Base-by-base conservation (phyloP, 2,329 filamentous ascomycete genomes). In the Sporothrix pseudoabietina region DNA sequence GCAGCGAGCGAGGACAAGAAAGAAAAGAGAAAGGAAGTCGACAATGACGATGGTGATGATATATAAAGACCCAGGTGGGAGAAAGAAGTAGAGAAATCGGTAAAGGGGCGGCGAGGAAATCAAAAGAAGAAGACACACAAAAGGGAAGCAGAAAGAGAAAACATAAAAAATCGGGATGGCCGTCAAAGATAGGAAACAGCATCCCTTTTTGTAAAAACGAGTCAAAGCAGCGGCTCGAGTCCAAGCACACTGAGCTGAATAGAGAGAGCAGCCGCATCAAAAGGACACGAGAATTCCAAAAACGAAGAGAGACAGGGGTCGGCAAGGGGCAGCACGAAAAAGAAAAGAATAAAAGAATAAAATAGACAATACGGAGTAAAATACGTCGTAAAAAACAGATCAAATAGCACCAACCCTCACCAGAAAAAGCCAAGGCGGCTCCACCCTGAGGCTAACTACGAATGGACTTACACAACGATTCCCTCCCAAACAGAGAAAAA, bases 181-280 rank as follows among this genome's bases (percentile, higher is more conserved):
- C 5, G 6, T 44, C 44, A 47, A n/a, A 8, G 26, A 66, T 8
- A 32, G 63, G 63, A 66, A 6, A 49, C 22, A 47, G 12, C 22
- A 47, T 35, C 63, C 63, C 22, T 66, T 66, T 66, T 66, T 66
- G 63, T 66, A 66, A 66, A 47, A 49, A 26, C 59, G 39, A n/a
- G 22, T 19, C 22, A 16, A 49, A 66, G 22, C 26, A 22, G 30
- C 52, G 30, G 22, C n/a, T 30, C 52, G 4, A 55, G 52, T 47
- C 44, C 44, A 47, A 47, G 44, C 44, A 44, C 41, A 44, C 49
- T 22, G 9, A 8, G 49, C 41, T 44, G 12, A 44, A 35, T 35
- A 32, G 22, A 59, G 55, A 59, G 26, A 61, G 8, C 63, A 30
- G 26, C 41, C 39, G 12, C 63, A 47, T 22, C 16, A 65, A 26